These are phyloP conservation scores for Cladophialophora bantiana DNA, from an alignment of 2,329 filamentous ascomycete species.

Conservation along the genomic window DNA sequence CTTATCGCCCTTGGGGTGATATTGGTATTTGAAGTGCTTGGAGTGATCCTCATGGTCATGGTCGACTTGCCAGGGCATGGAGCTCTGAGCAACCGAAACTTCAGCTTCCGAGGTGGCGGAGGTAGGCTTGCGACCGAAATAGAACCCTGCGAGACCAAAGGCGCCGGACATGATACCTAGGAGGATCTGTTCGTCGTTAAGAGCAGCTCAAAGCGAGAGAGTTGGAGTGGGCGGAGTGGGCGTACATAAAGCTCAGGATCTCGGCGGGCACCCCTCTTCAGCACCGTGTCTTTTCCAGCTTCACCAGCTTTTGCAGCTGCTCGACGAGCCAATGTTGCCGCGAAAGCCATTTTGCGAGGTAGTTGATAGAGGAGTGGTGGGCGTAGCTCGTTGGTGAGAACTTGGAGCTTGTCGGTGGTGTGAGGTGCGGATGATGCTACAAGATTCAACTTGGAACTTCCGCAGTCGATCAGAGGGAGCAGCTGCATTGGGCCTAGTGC, in stretches of 20 bases:
- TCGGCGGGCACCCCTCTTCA: constrained; percentile 68
- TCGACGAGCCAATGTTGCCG: constrained; percentile 26
- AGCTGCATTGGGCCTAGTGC: constrained; percentile 7
- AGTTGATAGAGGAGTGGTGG: constrained; percentile 12
- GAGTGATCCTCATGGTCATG: constrained; percentile 67
- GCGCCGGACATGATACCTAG: constrained; percentile 88
- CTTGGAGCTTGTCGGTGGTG: constrained; percentile 23
- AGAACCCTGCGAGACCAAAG: constrained; percentile 85
- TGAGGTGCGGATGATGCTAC: constrained; percentile 23
- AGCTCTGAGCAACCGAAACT: constrained; percentile 75
- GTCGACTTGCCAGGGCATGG: constrained; percentile 90
- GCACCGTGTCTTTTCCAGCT: constrained; percentile 54
- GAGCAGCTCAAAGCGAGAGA: not conserved
- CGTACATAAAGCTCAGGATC: constrained; percentile 79
- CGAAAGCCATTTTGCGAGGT: constrained; percentile 27
- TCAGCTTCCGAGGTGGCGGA: constrained; percentile 79
- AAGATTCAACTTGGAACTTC: constrained; percentile 5
- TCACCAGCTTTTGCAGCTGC: constrained; percentile 45
- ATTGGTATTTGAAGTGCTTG: constrained; percentile 73
- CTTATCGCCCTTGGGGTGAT: constrained; percentile 84
- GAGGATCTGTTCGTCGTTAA: constrained; percentile 70
- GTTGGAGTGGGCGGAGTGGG: constrained; percentile 6
- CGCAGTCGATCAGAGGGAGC: constrained; percentile 15
- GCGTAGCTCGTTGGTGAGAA: constrained; percentile 13
- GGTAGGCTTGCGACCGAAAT: constrained; percentile 82